These are phyloP conservation scores for Juncus effusus DNA, from an alignment of 176 grass and related monocot species.

Conservation along the genomic window DNA sequence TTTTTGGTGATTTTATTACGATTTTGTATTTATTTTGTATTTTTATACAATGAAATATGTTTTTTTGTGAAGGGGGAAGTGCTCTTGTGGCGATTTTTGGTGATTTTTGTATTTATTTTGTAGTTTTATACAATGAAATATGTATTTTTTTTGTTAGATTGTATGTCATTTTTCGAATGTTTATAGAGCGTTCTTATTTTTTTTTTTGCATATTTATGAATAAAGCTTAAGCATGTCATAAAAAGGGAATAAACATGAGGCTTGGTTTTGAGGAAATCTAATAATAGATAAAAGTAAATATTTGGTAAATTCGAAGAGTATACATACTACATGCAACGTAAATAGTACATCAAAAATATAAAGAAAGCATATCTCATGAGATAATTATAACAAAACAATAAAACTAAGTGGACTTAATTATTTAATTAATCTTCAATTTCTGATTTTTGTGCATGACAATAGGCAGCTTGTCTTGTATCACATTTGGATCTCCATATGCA, in stretches of 20 bases:
- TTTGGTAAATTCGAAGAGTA: not conserved
- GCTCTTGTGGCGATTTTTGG: constrained; percentile 89
- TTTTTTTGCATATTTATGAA: constrained; percentile 4
- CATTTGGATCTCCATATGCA: constrained; percentile 71
- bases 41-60: constrained; percentile 38
- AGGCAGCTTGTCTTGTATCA: constrained; percentile 57
- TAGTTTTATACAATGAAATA: constrained; percentile 29
- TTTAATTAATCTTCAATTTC: constrained; percentile 49
- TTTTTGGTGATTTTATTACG: constrained; percentile 60
- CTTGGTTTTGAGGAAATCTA: not conserved
- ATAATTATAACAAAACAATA: not conserved
- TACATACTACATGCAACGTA: not conserved
- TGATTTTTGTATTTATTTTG: constrained; percentile 26
- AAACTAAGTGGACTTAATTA: constrained; percentile 24
- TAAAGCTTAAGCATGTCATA: not conserved
- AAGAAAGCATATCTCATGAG: not conserved
- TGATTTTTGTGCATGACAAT: constrained; percentile 58
- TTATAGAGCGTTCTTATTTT: not conserved
- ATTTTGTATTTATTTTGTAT: not conserved
- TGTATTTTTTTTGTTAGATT: constrained; percentile 41
- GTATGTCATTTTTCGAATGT: not conserved
- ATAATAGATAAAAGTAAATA: not conserved
- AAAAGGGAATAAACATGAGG: no score
- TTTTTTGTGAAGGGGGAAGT: constrained; percentile 61
- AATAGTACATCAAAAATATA: not conserved